phyloP scores from a whole-genome alignment of 208 protist genomes.

The Wallacemonas collosoma region DNA sequence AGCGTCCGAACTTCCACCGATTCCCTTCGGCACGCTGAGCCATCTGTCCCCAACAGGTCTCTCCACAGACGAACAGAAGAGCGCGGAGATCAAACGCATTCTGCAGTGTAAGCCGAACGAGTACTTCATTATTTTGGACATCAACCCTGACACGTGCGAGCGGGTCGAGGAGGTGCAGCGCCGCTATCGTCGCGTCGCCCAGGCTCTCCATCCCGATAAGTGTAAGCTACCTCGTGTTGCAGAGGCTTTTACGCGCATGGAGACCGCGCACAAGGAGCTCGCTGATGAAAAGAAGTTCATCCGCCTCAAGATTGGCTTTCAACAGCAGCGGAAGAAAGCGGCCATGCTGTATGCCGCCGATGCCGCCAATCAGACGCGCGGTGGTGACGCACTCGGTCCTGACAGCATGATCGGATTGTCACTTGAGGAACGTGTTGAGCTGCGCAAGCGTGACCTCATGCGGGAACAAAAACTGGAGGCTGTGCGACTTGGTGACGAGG shows the following conservation, averaged over 20 bases:
- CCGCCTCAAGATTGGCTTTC: slow-evolving; percentile 62
- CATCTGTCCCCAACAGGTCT: slow-evolving; percentile 39
- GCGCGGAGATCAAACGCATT: slow-evolving; percentile 78
- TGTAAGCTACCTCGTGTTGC: slow-evolving; percentile 75
- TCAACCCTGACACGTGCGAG: slow-evolving; percentile 69
- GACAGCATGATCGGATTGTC: slow-evolving; percentile 23
- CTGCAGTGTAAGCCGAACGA: slow-evolving; percentile 71
- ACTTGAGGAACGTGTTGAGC: slow-evolving; percentile 57
- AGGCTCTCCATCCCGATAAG: slow-evolving; percentile 90
- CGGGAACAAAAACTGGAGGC: slow-evolving; percentile 79
- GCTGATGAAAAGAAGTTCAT: slow-evolving; percentile 63
- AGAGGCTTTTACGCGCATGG: slow-evolving; percentile 77
- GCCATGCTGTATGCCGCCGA: slow-evolving; percentile 36
- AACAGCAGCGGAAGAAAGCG: slow-evolving; percentile 63
- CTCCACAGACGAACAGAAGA: slow-evolving; percentile 67
- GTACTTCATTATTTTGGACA: slow-evolving; percentile 76
- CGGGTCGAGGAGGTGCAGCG: slow-evolving; percentile 58
- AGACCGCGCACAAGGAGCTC: slow-evolving; percentile 83
- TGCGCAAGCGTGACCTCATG: slow-evolving; percentile 50
- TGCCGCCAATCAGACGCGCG: slow-evolving; percentile 4
- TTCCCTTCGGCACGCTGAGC: slow-evolving; percentile 43
- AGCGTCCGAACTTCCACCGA: slow-evolving; percentile 13
- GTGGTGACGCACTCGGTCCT: neutral
- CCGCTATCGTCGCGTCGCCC: slow-evolving; percentile 79
- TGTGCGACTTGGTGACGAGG: slow-evolving; percentile 75